Conservation (phyloP, 2,329 filamentous ascomycete genomes). For the Phialocephala subalpina region DNA sequence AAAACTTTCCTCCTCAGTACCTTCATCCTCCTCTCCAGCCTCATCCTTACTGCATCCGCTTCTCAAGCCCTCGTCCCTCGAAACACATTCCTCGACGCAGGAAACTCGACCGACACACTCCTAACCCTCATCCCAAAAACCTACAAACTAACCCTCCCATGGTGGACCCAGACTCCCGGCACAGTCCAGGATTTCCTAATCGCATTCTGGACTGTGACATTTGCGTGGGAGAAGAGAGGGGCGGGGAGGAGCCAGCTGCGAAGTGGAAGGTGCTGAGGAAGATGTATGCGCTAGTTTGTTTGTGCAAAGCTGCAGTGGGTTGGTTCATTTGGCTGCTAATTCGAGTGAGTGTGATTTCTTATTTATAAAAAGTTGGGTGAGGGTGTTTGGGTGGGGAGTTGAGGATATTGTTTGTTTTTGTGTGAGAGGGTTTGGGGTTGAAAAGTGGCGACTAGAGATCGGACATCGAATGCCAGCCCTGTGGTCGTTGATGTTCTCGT, state of each 20-base stretch:
- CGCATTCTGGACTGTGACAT: constrained; percentile 7
- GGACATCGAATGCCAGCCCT: too few relatives aligned
- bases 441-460: too few relatives aligned
- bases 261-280: not conserved
- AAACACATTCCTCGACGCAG: constrained; percentile 6
- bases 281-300: not conserved
- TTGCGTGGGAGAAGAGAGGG: constrained; percentile 2
- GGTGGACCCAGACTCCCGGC: not conserved
- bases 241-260: not conserved
- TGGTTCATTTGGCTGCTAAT: not conserved
- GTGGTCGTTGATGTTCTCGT: too few relatives aligned
- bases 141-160: not conserved
- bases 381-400: too few relatives aligned
- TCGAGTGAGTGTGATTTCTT: not conserved
- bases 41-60: not conserved
- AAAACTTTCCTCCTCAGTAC: not conserved
- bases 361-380: not conserved
- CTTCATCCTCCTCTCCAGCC: not conserved
- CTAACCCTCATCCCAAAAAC: not conserved
- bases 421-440: too few relatives aligned
- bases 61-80: not conserved
- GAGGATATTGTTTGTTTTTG: too few relatives aligned
- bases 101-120: constrained; percentile 1
- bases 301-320: not conserved
- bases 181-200: not conserved